phyloP scores from a whole-genome alignment of 192 early-diverging fungal genomes.

The Coemansia nantahalensis region DNA sequence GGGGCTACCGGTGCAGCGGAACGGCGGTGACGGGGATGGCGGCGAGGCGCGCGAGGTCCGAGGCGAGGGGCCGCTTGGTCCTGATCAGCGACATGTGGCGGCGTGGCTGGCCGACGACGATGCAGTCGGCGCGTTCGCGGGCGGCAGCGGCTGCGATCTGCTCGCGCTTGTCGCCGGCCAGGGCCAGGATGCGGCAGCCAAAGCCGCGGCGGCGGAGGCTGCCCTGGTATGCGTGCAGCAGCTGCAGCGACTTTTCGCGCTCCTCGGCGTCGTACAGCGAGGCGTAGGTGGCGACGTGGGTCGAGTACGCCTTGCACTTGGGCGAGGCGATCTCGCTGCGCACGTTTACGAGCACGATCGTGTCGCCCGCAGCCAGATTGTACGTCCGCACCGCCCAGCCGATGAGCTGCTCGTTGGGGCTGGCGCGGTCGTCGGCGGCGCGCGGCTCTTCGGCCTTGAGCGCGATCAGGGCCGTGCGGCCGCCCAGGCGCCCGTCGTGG shows the following conservation, averaged over 20 bases:
- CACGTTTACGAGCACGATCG: slow-evolving; percentile 13
- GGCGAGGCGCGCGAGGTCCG: background rate
- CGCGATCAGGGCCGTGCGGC: slow-evolving; percentile 8
- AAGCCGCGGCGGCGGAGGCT: slow-evolving; percentile 6
- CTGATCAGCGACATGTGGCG: background rate
- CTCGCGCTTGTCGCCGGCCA: slow-evolving; percentile 17
- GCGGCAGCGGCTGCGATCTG: slow-evolving; percentile 1
- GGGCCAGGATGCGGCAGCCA: slow-evolving; percentile 11
- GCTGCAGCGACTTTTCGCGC: slow-evolving; percentile 9
- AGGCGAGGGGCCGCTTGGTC: background rate
- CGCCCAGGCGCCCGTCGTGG: background rate
- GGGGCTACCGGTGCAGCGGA: no score
- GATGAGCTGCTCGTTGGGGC: slow-evolving; percentile 12
- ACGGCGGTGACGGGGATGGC: no score
- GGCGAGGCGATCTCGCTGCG: slow-evolving; percentile 6
- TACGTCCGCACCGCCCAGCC: slow-evolving; percentile 9
- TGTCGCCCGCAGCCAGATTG: slow-evolving; percentile 9
- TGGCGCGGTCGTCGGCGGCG: background rate
- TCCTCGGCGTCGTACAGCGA: slow-evolving; percentile 20
- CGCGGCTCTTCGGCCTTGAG: background rate
- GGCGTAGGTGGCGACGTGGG: slow-evolving; percentile 12
- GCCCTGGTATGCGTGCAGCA: slow-evolving; percentile 11
- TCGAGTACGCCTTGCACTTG: slow-evolving; percentile 13
- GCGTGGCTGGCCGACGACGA: slow-evolving; percentile 11
- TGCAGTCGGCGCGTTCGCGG: slow-evolving; percentile 8